phyloP scores from a whole-genome alignment of 345 rosid genomes.

The Aegle marmelos region DNA sequence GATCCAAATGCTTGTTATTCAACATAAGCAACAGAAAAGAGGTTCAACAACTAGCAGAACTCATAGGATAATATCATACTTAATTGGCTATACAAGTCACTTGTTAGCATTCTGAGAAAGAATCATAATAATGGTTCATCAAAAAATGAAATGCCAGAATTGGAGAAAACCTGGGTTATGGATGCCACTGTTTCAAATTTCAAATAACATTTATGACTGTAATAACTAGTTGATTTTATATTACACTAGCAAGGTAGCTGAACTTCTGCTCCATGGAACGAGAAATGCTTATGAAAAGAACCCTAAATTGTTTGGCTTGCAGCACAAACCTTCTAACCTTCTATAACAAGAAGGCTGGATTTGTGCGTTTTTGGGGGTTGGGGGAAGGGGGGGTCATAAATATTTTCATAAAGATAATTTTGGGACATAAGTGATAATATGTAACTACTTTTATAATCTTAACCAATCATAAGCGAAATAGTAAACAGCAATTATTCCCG shows the following conservation, averaged over 20 bases:
- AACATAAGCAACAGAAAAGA: constrained; percentile 15
- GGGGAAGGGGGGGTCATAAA: too few relatives aligned
- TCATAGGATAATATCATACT: background rate
- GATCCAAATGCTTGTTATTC: constrained; percentile 33
- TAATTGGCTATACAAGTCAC: background rate
- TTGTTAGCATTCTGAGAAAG: background rate
- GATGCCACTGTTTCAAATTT: background rate
- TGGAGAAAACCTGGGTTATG: background rate
- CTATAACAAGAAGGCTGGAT: background rate
- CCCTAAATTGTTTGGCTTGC: background rate
- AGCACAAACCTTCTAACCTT: background rate
- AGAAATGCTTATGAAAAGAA: background rate
- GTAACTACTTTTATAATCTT: too few relatives aligned
- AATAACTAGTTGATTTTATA: background rate
- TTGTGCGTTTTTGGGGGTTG: too few relatives aligned
- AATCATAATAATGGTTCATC: too few relatives aligned
- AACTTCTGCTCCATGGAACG: background rate
- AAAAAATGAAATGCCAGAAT: background rate
- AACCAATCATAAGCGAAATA: too few relatives aligned
- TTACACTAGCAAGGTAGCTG: background rate
- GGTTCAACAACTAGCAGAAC: constrained; percentile 9
- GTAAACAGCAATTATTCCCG: background rate
- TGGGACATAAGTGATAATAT: too few relatives aligned
- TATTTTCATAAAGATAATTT: background rate
- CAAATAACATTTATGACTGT: background rate